Evolutionary conservation across 1,284 basidiomycete genomes (phyloP).

Genomic region (Kalmanozyma brasiliensis): DNA sequence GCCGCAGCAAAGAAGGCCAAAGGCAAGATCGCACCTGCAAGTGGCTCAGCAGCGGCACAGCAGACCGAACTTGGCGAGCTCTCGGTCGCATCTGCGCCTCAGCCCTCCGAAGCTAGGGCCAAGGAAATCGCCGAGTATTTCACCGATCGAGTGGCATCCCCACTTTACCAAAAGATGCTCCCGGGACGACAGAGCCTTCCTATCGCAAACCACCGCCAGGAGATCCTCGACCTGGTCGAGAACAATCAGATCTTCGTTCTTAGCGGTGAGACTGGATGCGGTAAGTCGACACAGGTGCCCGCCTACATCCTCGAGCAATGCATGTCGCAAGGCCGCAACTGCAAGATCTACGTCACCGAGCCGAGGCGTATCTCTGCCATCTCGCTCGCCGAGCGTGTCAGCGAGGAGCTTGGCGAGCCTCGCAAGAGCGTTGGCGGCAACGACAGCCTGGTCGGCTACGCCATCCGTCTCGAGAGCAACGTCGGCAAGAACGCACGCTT

Average conservation of each 20-base stretch:
- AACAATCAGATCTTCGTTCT: slow-evolving; percentile 88
- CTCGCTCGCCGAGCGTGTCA: slow-evolving; percentile 94
- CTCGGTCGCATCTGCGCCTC: slow-evolving; percentile 35
- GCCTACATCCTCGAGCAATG: slow-evolving; percentile 93
- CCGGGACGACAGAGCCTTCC: slow-evolving; percentile 81
- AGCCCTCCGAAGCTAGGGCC: slow-evolving; percentile 34
- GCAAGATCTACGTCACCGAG: slow-evolving; percentile 95
- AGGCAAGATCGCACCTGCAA: slow-evolving; percentile 20
- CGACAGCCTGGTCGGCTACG: slow-evolving; percentile 89
- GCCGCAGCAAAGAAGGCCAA: slow-evolving; percentile 45
- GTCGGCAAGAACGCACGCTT: slow-evolving; percentile 56
- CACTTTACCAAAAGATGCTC: slow-evolving; percentile 85
- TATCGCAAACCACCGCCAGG: slow-evolving; percentile 83
- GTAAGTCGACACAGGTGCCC: slow-evolving; percentile 97
- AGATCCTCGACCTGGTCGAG: slow-evolving; percentile 80
- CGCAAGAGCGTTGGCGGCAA: slow-evolving; percentile 82
- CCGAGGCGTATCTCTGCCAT: slow-evolving; percentile 96
- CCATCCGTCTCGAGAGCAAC: slow-evolving; percentile 91
- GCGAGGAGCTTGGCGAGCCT: slow-evolving; percentile 88
- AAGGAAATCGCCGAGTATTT: slow-evolving; percentile 44
- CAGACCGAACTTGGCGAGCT: slow-evolving; percentile 48
- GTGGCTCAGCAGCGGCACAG: slow-evolving; percentile 18
- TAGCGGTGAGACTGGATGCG: slow-evolving; percentile 97
- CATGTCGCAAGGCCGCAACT: slow-evolving; percentile 81
- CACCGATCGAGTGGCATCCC: slow-evolving; percentile 27